Evolutionary conservation across 164 flowering plant genomes (phyloP).

Genomic region (Taxillus chinensis): DNA sequence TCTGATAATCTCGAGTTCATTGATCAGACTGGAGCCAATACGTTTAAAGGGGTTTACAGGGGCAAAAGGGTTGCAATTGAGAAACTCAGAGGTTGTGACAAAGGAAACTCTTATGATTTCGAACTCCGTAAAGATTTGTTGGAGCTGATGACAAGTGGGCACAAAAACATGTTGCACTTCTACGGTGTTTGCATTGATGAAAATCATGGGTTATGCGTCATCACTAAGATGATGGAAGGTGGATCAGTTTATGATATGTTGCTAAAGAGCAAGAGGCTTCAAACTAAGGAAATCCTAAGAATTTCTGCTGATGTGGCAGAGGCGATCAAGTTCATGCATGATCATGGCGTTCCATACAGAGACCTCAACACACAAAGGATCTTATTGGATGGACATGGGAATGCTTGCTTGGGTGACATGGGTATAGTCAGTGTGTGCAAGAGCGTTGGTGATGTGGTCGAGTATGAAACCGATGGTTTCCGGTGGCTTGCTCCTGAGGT

Average conservation of each 20-base stretch:
- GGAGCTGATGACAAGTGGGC: constrained; percentile 92
- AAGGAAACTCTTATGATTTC: constrained; percentile 65
- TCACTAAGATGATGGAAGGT: constrained; percentile 86
- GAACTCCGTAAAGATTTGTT: constrained; percentile 66
- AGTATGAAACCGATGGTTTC: constrained; percentile 91
- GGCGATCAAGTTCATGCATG: constrained; percentile 87
- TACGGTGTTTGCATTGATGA: constrained; percentile 74
- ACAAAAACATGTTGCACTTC: constrained; percentile 65
- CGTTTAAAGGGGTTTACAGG: constrained; percentile 71
- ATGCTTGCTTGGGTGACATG: constrained; percentile 86
- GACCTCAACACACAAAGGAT: constrained; percentile 78
- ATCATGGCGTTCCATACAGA: constrained; percentile 68
- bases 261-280: constrained; percentile 62
- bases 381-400: constrained; percentile 71
- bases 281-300: constrained; percentile 56
- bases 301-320: constrained; percentile 75
- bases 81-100: constrained; percentile 87
- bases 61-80: constrained; percentile 65
- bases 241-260: constrained; percentile 69
- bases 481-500: constrained; percentile 99
- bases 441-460: constrained; percentile 69
- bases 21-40: constrained; percentile 58
- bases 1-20: constrained; percentile 62
- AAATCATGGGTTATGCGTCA: constrained; percentile 74
- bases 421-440: constrained; percentile 75